These are phyloP conservation scores for Penicillium nucicola DNA, from an alignment of 495 filamentous ascomycete species.

Conservation along the genomic window DNA sequence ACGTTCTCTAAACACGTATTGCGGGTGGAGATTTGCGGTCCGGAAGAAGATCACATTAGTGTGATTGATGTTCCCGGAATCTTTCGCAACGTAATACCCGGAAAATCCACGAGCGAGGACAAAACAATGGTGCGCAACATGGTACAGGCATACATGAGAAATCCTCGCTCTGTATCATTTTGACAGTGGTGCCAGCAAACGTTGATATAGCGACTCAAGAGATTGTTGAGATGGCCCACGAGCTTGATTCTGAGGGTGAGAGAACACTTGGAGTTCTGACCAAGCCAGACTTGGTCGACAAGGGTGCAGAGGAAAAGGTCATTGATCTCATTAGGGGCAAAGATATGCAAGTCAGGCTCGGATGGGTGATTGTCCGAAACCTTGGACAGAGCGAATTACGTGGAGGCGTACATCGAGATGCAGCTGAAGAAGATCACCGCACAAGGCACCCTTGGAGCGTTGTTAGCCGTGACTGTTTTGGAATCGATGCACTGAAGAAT, in stretches of 20 bases:
- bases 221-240: conserved; percentile 51
- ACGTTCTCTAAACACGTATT: conserved; percentile 58
- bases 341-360: conserved; percentile 41
- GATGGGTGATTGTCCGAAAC: conserved; percentile 58
- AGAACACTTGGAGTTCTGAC: conserved; percentile 60
- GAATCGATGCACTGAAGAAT: conserved; percentile 45
- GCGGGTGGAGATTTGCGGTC: conserved; percentile 56
- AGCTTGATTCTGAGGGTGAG: conserved; percentile 44
- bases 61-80: conserved; percentile 64
- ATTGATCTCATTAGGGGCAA: conserved; percentile 47
- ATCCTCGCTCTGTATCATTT: conserved; percentile 53
- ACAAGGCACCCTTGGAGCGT: conserved; percentile 36
- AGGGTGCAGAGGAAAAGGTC: conserved; percentile 37
- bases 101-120: conserved; percentile 47
- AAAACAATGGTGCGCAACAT: conserved; percentile 49
- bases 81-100: conserved; percentile 50
- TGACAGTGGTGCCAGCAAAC: conserved; percentile 60
- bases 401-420: conserved; percentile 12
- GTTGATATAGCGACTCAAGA: conserved; percentile 62
- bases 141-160: conserved; percentile 52
- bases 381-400: conserved; percentile 32
- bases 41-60: conserved; percentile 54
- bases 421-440: conserved; percentile 20
- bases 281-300: conserved; percentile 59
- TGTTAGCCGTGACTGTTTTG: conserved; percentile 44